Evolutionary conservation across 2,329 filamentous ascomycete species (phyloP), one percentile per base, ranked within the genome.

Genomic region (Beauveria caledonica): DNA sequence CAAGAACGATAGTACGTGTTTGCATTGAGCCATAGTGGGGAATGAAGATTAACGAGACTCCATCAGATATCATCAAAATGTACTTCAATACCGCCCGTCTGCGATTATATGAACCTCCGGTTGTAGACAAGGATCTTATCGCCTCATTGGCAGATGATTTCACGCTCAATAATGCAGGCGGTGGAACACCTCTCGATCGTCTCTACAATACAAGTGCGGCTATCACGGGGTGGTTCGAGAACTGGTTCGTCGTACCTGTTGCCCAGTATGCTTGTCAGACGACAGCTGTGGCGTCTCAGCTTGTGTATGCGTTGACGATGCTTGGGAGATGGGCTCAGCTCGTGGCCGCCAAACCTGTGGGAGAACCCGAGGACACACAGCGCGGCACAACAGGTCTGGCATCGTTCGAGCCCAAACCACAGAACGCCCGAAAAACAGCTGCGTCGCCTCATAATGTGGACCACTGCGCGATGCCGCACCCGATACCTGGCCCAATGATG

Each of bases 271-370:
- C 77, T 60, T 71, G 74, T 33, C 70, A 81, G 25, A 78, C 81
- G 0, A 76, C 81, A 9, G 70, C 76, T 0, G 66, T 75, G 0
- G 77, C 73, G 39, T 68, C 75, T 1, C 77, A 83, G 58, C 68
- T 83, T 0, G 74, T 82, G 3, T 80, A 81, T 57, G 76, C 74
- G n/a, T 68, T 80, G 46, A 78, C 74, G 5, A 79, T 81, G 73
- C 71, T 82, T 0, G 75, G 77, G 1, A 74, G 80, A 7, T 82
- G 79, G 79, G 76, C 77, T 5, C 79, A 78, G 48, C 70, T 81
- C 0, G 71, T 77, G 0, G 74, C 73, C 0, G 74, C 74, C 0
- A 73, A 73, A 23, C 67, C 69, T 0, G 61, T 50, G n/a, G 56
- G 42, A 5, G 39, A 49, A 45, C 21, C 56, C 15, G 57, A 56